Conservation (phyloP, 192 early-diverging fungal species). For the Coemansia sp. region DNA sequence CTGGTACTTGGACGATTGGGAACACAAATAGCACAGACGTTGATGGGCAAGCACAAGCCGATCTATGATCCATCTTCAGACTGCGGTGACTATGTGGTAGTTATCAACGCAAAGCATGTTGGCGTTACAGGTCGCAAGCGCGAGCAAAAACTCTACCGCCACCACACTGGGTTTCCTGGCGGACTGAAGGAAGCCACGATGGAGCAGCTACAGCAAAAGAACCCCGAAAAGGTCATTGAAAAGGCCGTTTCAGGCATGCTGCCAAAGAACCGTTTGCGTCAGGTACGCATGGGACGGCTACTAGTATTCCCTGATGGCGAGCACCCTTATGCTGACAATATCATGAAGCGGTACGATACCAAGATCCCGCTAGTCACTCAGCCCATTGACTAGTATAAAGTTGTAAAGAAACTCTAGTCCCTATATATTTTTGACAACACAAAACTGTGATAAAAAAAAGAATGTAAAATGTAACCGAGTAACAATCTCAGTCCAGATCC, state of each 20-base stretch:
- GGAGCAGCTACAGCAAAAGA: slow-evolving; percentile 70
- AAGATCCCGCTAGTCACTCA: slow-evolving; percentile 53
- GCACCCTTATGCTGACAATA: slow-evolving; percentile 86
- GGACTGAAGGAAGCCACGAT: slow-evolving; percentile 79
- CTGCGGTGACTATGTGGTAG: slow-evolving; percentile 95
- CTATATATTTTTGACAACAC: slow-evolving; percentile 9
- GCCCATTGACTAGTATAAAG: slow-evolving; percentile 29
- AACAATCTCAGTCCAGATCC: slow-evolving; percentile 39
- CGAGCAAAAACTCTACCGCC: slow-evolving; percentile 82
- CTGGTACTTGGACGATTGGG: slow-evolving; percentile 86
- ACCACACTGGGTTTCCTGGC: slow-evolving; percentile 85
- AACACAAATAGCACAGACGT: slow-evolving; percentile 79
- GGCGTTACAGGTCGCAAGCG: slow-evolving; percentile 81
- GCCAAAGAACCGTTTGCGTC: slow-evolving; percentile 89
- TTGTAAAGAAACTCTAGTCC: not conserved
- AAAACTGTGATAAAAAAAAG: not conserved
- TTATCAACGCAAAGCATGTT: slow-evolving; percentile 85
- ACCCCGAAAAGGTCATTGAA: slow-evolving; percentile 78
- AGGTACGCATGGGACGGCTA: slow-evolving; percentile 72
- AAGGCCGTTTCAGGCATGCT: slow-evolving; percentile 94
- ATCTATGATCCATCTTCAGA: slow-evolving; percentile 87
- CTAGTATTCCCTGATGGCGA: slow-evolving; percentile 80
- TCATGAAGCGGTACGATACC: slow-evolving; percentile 74
- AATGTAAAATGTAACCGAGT: not conserved
- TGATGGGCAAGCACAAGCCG: slow-evolving; percentile 97